A percentile compares a stretch with the other conserved stretches of the same genome.
Evolutionary conservation across 2,329 filamentous ascomycete genomes (phyloP).

Genomic region (Pseudocercospora ulei): DNA sequence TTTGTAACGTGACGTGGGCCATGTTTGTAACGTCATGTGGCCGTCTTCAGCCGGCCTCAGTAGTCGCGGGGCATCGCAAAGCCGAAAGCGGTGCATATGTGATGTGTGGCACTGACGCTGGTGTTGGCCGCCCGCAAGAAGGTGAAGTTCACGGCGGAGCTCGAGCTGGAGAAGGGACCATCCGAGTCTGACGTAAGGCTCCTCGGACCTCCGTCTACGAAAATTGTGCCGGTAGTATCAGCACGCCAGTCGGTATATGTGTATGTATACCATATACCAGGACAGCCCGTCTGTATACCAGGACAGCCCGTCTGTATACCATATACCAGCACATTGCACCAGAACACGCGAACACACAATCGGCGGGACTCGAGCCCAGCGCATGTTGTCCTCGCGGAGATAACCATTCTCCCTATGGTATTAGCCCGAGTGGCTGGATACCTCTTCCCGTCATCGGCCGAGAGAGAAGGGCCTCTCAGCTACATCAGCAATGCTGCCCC

Average conservation of each 20-base stretch:
- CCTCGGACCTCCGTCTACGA: background rate
- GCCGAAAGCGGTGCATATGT: no score
- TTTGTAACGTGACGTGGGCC: no score
- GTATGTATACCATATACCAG: no score
- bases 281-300: background rate
- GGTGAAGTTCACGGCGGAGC: background rate
- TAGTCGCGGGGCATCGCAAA: no score
- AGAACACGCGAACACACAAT: no score
- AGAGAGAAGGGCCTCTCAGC: slow-evolving; percentile 26
- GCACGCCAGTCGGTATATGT: no score
- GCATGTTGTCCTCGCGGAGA: slow-evolving; percentile 22
- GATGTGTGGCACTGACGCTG: no score
- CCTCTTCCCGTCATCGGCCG: slow-evolving; percentile 34
- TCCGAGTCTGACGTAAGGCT: background rate
- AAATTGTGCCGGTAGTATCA: no score
- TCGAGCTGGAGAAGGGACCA: background rate
- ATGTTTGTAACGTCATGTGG: no score
- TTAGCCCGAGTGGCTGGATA: slow-evolving; percentile 44
- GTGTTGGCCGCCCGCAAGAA: no score
- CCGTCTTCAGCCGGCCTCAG: no score
- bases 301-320: background rate
- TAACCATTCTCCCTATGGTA: slow-evolving; percentile 38
- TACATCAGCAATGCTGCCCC: slow-evolving; percentile 35
- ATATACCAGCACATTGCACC: background rate
- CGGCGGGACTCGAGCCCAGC: slow-evolving; percentile 7